Percentiles rank a stretch among this genome's conserved stretches.
phyloP scores from a whole-genome alignment of 805 yeast species.

The Helenozyma rhizophorensis region DNA sequence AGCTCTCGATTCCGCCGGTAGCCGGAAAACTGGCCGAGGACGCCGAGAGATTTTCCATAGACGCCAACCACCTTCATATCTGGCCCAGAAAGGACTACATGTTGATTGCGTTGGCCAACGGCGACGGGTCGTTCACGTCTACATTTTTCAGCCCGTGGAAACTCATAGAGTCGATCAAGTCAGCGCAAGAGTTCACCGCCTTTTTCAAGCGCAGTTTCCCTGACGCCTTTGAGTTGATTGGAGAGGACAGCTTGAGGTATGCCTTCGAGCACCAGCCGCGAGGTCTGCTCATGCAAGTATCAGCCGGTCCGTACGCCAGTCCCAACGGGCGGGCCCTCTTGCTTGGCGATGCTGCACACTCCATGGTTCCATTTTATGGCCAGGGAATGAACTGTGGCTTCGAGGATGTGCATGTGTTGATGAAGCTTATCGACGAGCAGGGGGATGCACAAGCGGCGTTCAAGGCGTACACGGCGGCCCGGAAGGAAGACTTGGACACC shows the following conservation, averaged over 20 bases:
- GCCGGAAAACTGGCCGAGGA: conserved; percentile 22
- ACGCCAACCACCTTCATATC: conserved; percentile 78
- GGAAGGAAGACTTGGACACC: conserved; percentile 68
- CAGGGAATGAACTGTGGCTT: conserved; percentile 97
- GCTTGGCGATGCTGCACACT: conserved; percentile 92
- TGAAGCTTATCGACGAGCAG: conserved; percentile 44
- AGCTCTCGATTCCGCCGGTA: conserved; percentile 65
- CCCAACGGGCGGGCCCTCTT: conserved; percentile 57
- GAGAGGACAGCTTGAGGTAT: conserved; percentile 45
- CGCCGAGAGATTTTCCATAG: conserved; percentile 42
- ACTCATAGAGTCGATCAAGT: conserved; percentile 49
- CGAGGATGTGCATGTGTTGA: conserved; percentile 75
- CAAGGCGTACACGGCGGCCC: conserved; percentile 44
- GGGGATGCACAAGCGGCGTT: conserved; percentile 49
- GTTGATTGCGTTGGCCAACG: conserved; percentile 86
- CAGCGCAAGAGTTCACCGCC: conserved; percentile 38
- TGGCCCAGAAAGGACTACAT: conserved; percentile 88
- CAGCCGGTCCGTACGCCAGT: conserved; percentile 65
- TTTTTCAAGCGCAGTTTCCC: conserved; percentile 65
- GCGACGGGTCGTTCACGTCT: conserved; percentile 82
- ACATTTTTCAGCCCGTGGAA: conserved; percentile 84
- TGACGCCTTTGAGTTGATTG: conserved; percentile 70
- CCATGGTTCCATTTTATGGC: conserved; percentile 98
- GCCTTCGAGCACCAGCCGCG: conserved; percentile 61
- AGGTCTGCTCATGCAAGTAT: conserved; percentile 73